Percentiles rank a stretch among this genome's conserved stretches.
These are phyloP conservation scores for Vitis labrusca DNA, from an alignment of 164 flowering plant species.

Conservation along the genomic window DNA sequence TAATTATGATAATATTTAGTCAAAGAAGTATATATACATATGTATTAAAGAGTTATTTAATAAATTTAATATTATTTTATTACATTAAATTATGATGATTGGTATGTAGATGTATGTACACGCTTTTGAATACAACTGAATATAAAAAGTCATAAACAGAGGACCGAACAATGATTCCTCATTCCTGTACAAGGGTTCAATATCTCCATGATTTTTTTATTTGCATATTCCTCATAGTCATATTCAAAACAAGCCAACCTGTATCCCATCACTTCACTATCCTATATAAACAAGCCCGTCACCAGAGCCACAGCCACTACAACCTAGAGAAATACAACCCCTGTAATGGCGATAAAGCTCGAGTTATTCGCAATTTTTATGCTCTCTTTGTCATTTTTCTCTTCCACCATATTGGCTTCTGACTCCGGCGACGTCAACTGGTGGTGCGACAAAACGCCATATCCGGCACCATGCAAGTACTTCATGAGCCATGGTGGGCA, in stretches of 20 bases:
- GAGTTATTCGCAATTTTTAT: neutral
- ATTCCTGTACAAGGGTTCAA: accelerated
- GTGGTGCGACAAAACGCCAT: conserved; percentile 56
- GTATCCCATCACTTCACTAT: neutral
- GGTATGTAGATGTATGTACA: no score
- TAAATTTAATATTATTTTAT: no score
- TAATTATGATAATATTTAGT: no score
- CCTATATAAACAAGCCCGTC: conserved; percentile 7
- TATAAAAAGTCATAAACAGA: no score
- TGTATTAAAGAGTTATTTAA: no score
- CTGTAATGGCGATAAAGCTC: conserved; percentile 12
- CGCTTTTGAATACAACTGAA: no score
- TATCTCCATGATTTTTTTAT: no score
- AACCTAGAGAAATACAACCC: neutral
- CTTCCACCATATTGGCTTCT: conserved; percentile 5
- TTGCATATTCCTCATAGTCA: neutral
- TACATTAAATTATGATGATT: no score
- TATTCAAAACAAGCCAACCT: conserved; percentile 11
- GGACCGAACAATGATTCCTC: no score
- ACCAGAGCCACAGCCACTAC: neutral
- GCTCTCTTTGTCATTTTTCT: conserved; percentile 6
- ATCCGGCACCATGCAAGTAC: conserved; percentile 49
- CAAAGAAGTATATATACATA: no score
- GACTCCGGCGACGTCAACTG: conserved; percentile 20
- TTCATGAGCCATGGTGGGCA: conserved; percentile 25